A percentile compares a stretch with the other conserved stretches of the same genome.
Evolutionary conservation across 768 basidiomycete genomes (phyloP).

Genomic region (Leucocoprinus leucothites): DNA sequence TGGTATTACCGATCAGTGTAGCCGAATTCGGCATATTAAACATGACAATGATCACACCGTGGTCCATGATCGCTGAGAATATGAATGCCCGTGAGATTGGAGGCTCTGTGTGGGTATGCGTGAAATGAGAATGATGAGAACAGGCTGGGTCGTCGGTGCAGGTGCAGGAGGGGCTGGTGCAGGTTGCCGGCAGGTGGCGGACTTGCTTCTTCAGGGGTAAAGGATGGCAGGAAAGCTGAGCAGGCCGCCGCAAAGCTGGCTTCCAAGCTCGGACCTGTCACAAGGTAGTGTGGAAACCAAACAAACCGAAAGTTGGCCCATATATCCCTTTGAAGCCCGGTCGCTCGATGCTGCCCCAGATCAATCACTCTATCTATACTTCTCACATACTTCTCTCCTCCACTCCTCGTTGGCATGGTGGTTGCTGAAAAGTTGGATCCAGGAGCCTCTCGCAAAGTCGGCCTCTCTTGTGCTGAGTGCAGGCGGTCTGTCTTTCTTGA

Average conservation of each 20-base stretch:
- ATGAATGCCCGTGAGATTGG: no score
- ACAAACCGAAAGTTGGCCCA: conserved; percentile 6
- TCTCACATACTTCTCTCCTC: neutral
- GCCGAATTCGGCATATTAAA: no score
- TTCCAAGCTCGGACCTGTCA: conserved; percentile 13
- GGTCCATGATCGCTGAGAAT: no score
- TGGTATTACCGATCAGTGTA: no score
- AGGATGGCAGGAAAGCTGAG: neutral
- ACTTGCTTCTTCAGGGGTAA: neutral
- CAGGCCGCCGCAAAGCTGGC: neutral
- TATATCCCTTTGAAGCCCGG: conserved; percentile 6
- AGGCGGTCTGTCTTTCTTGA: conserved; percentile 32
- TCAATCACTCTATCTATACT: conserved; percentile 10
- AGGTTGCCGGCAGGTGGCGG: neutral
- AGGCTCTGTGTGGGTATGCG: no score
- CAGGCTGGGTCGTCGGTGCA: no score
- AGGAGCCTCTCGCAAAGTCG: conserved; percentile 30
- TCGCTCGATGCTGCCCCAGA: conserved; percentile 5
- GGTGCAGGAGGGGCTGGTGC: neutral
- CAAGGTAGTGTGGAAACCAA: conserved; percentile 12
- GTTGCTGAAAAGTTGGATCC: conserved; percentile 3
- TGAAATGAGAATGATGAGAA: neutral
- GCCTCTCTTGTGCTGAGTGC: conserved; percentile 52
- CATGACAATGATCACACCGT: no score
- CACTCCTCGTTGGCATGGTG: conserved; percentile 3